Percentiles rank a stretch among this genome's conserved stretches.
Evolutionary conservation across 2,329 filamentous ascomycete genomes (phyloP).

Genomic region (Hymenoscyphus fructigenus): DNA sequence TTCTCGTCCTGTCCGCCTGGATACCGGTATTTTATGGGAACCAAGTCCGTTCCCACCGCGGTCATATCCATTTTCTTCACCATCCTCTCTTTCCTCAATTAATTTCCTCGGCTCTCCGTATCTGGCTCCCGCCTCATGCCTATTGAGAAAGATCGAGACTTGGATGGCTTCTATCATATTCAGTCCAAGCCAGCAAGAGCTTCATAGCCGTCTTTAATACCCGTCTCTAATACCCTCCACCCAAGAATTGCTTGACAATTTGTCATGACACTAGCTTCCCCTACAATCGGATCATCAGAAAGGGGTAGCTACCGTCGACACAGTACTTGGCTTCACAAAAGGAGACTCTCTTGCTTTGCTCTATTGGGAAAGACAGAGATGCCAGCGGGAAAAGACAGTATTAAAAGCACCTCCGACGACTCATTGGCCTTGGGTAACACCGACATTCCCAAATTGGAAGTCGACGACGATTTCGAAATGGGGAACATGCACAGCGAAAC

Average conservation of each 20-base stretch:
- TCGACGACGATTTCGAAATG: slow-evolving; percentile 3
- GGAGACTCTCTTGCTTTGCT: not conserved
- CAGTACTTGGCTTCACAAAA: not conserved
- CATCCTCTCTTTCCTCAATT: not conserved
- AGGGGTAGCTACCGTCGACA: not conserved
- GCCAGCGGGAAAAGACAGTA: not conserved
- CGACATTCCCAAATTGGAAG: not conserved
- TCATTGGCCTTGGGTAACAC: not conserved
- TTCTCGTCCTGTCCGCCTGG: not conserved
- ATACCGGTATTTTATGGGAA: not conserved
- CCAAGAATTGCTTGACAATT: not conserved
- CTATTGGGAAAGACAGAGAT: not conserved
- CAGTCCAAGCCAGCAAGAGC: not conserved
- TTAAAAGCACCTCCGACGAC: not conserved
- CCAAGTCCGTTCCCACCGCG: not conserved
- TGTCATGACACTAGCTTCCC: not conserved
- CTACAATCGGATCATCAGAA: not conserved
- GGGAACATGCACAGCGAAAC: not conserved
- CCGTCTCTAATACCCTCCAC: not conserved
- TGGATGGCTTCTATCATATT: not conserved
- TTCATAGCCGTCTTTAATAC: not conserved
- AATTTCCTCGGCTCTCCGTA: not conserved
- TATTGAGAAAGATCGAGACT: not conserved
- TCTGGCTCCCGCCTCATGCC: not conserved
- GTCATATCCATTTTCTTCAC: not conserved